phyloP scores from a whole-genome alignment of 257 asterid species.

The Solanum lignicaule region DNA sequence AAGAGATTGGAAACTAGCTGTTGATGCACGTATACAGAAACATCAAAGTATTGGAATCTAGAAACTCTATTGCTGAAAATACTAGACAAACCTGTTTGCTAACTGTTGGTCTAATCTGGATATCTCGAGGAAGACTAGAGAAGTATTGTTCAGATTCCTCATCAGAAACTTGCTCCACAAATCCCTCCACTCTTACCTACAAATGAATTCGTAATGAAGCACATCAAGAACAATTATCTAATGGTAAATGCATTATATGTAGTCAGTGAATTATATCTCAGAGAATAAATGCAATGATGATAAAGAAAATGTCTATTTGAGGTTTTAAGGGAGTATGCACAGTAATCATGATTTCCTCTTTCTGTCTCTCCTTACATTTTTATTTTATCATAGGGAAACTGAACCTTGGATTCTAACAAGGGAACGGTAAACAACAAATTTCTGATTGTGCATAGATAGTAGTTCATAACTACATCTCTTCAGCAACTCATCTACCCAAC shows the following conservation, averaged over 20 bases:
- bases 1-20: background rate
- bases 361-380: background rate
- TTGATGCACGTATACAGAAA: background rate
- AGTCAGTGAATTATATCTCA: background rate
- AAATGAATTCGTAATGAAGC: background rate
- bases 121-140: conserved; percentile 73
- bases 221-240: background rate
- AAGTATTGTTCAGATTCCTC: conserved; percentile 74
- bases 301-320: background rate
- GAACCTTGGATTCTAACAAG: background rate
- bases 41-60: background rate
- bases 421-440: background rate
- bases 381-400: background rate
- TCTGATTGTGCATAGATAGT: background rate
- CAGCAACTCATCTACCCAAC: background rate
- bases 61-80: background rate
- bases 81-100: conserved; percentile 56
- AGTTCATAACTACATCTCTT: background rate
- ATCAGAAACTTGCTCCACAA: conserved; percentile 54
- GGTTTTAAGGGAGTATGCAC: background rate
- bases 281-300: background rate
- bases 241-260: background rate
- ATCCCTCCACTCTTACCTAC: conserved; percentile 79
- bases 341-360: background rate
- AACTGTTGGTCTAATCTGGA: conserved; percentile 73